A percentile compares a stretch with the other conserved stretches of the same genome.
Conservation (phyloP, 768 basidiomycete species). For the Podaxis sp. region DNA sequence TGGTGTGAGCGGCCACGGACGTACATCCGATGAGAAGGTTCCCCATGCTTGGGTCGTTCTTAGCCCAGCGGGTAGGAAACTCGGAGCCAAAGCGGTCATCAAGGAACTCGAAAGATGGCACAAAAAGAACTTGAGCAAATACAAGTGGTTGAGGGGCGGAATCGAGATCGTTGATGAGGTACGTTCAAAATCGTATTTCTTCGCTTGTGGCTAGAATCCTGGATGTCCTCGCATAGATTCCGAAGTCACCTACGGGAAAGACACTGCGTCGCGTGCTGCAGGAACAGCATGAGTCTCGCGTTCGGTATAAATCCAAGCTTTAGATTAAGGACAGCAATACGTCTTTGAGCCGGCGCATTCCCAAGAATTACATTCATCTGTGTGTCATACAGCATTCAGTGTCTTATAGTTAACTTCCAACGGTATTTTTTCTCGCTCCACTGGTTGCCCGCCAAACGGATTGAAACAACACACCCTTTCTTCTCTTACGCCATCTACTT, state of each 20-base stretch:
- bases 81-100: conserved; percentile 41
- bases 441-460: too few species aligned
- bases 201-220: neutral
- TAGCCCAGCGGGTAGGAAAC: conserved; percentile 49
- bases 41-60: conserved; percentile 82
- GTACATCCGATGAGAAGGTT: conserved; percentile 69
- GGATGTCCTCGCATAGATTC: conserved; percentile 45
- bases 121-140: conserved; percentile 59
- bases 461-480: too few species aligned
- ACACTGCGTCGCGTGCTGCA: conserved; percentile 60
- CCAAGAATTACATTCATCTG: too few species aligned
- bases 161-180: conserved; percentile 56
- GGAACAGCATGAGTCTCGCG: conserved; percentile 49
- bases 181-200: neutral
- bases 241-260: conserved; percentile 76
- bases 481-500: too few species aligned
- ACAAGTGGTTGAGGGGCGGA: conserved; percentile 77
- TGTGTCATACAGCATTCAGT: too few species aligned
- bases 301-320: neutral
- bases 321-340: neutral
- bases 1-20: conserved; percentile 65
- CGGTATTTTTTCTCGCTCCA: too few species aligned
- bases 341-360: neutral
- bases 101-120: conserved; percentile 61
- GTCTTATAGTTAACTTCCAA: too few species aligned